Evolutionary conservation across 805 yeast genomes (phyloP).

Genomic region (Wickerhamomyces chambardii): DNA sequence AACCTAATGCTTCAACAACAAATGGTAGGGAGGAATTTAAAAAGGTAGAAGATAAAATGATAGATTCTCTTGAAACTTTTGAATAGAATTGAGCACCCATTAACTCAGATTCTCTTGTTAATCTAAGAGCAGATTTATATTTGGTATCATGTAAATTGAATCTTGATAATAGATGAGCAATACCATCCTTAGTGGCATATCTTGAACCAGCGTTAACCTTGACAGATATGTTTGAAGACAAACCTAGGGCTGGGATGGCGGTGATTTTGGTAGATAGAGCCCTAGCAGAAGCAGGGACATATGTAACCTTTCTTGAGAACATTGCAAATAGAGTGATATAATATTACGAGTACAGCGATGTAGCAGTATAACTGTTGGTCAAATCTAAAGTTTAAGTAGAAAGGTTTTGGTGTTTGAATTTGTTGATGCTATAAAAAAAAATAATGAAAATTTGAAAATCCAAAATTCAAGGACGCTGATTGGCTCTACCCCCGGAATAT

Average conservation of each 20-base stretch:
- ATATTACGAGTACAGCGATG: too few species aligned
- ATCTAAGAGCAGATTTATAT: conserved; percentile 80
- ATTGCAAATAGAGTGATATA: too few species aligned
- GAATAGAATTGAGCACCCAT: conserved; percentile 78
- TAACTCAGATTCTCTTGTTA: conserved; percentile 90
- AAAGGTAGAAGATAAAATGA: conserved; percentile 74
- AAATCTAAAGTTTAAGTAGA: too few species aligned
- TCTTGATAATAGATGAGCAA: conserved; percentile 77
- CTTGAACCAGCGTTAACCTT: conserved; percentile 86
- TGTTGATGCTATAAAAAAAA: too few species aligned
- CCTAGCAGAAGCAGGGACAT: conserved; percentile 17
- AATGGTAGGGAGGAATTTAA: conserved; percentile 85
- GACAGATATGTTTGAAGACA: conserved; percentile 69
- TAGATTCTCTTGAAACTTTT: conserved; percentile 71
- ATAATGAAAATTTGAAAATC: conserved; percentile 6
- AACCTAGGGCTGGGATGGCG: conserved; percentile 52
- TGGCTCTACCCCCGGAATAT: conserved; percentile 6
- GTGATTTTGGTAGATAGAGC: conserved; percentile 33
- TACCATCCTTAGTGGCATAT: conserved; percentile 60
- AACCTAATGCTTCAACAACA: conserved; percentile 79
- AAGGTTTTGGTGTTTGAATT: too few species aligned
- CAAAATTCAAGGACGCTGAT: conserved; percentile 15
- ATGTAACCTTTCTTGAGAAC: conserved; percentile 17
- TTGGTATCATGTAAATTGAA: conserved; percentile 79
- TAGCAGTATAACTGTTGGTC: too few species aligned